Percentiles rank a stretch among this genome's conserved stretches.
These are phyloP conservation scores for Zygosaccharomyces gambellarensis DNA, from an alignment of 805 yeast genomes.

Conservation along the genomic window DNA sequence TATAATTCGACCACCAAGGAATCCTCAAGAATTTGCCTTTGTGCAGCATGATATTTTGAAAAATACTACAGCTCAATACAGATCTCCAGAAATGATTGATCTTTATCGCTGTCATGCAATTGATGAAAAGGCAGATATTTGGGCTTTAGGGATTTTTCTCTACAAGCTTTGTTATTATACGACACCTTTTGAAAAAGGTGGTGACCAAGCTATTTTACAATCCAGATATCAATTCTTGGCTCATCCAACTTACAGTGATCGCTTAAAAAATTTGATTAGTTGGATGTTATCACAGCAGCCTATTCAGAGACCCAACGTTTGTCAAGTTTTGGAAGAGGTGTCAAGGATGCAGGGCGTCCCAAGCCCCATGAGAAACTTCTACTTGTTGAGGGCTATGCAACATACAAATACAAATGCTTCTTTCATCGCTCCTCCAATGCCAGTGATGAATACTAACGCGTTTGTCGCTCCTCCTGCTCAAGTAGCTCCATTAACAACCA, in stretches of 20 bases:
- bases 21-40: slow-evolving; percentile 52
- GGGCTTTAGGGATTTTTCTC: slow-evolving; percentile 79
- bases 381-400: slow-evolving; percentile 29
- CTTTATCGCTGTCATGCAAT: slow-evolving; percentile 62
- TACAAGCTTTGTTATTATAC: slow-evolving; percentile 77
- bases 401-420: slow-evolving; percentile 7
- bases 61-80: slow-evolving; percentile 80
- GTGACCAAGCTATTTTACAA: slow-evolving; percentile 59
- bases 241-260: slow-evolving; percentile 53
- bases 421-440: neutral
- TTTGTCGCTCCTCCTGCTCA: slow-evolving; percentile 3
- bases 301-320: slow-evolving; percentile 64
- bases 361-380: slow-evolving; percentile 39
- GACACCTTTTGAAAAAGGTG: slow-evolving; percentile 70
- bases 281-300: slow-evolving; percentile 64
- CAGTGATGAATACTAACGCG: neutral
- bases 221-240: slow-evolving; percentile 51
- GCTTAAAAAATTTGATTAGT: slow-evolving; percentile 59
- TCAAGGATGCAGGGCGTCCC: slow-evolving; percentile 53
- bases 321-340: slow-evolving; percentile 64
- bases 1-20: slow-evolving; percentile 56
- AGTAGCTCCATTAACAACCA: slow-evolving; percentile 1
- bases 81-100: slow-evolving; percentile 83
- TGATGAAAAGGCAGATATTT: slow-evolving; percentile 76
- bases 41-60: slow-evolving; percentile 66